Percentiles rank a stretch among this genome's conserved stretches.
These are phyloP conservation scores for Homolaphlyctis polyrhiza DNA, from an alignment of 371 early-diverging fungal genomes.

Conservation along the genomic window DNA sequence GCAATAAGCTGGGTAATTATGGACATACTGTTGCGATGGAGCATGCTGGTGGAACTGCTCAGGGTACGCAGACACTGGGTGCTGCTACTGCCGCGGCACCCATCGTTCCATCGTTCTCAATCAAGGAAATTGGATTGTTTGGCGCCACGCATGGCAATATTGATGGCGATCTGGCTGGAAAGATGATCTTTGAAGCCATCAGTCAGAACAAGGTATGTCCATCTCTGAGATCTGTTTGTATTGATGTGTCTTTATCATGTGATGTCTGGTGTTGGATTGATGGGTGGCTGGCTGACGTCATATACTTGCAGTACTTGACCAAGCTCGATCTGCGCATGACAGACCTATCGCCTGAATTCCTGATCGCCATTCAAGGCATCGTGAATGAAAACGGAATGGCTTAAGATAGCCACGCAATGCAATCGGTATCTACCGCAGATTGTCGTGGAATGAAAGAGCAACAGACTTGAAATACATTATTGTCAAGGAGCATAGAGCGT, in stretches of 20 bases:
- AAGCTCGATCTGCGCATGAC: conserved; percentile 39
- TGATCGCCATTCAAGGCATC: conserved; percentile 40
- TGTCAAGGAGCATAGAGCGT: no score
- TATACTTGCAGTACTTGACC: conserved; percentile 31
- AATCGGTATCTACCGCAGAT: no score
- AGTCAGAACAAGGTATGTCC: conserved; percentile 38
- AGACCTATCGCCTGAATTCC: conserved; percentile 31
- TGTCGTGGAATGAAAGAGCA: no score
- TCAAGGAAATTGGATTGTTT: not conserved
- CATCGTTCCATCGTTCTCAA: not conserved
- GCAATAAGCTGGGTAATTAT: conserved; percentile 32
- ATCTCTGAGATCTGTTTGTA: no score
- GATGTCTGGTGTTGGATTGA: no score
- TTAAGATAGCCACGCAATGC: no score
- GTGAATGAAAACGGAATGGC: conserved; percentile 28
- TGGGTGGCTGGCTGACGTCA: no score
- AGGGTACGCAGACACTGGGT: not conserved
- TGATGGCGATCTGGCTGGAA: conserved; percentile 35
- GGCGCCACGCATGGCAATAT: conserved; percentile 6
- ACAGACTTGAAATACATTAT: no score
- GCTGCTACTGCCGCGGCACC: not conserved
- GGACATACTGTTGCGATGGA: conserved; percentile 5
- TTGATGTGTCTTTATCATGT: no score
- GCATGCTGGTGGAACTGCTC: conserved; percentile 6
- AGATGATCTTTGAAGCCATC: conserved; percentile 41